These are phyloP conservation scores for Malassezia yamatoensis DNA, from an alignment of 1,284 basidiomycete genomes.

Conservation along the genomic window DNA sequence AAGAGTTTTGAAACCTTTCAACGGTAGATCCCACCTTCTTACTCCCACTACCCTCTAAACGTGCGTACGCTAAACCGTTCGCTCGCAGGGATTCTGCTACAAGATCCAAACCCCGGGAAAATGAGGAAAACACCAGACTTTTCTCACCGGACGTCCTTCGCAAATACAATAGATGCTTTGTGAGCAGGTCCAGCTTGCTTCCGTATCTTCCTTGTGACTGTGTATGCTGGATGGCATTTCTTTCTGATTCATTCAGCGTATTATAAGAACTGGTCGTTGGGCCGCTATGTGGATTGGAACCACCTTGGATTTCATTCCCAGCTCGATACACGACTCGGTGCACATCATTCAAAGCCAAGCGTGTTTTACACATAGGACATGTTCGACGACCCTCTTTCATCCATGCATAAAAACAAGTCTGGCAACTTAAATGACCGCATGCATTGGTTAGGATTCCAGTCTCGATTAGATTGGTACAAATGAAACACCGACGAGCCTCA, in stretches of 20 bases:
- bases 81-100: constrained; percentile 33
- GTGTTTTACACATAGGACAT: constrained; percentile 38
- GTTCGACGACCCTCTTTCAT: constrained; percentile 25
- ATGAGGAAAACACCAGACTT: constrained; percentile 40
- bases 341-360: constrained; percentile 26
- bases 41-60: constrained; percentile 26
- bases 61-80: constrained; percentile 29
- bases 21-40: constrained; percentile 19
- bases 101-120: constrained; percentile 36
- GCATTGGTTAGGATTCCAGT: constrained; percentile 35
- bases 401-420: constrained; percentile 42
- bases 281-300: background rate
- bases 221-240: constrained; percentile 16
- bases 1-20: constrained; percentile 25
- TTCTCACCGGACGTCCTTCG: constrained; percentile 27
- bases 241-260: constrained; percentile 20
- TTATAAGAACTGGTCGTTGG: constrained; percentile 14
- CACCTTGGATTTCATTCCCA: background rate
- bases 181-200: constrained; percentile 39
- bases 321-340: constrained; percentile 34
- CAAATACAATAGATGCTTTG: constrained; percentile 30
- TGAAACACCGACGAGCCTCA: constrained; percentile 29
- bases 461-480: constrained; percentile 37
- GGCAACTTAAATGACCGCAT: constrained; percentile 39
- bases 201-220: constrained; percentile 29